Percentiles rank a stretch among this genome's conserved stretches.
Conservation (phyloP, 2,329 filamentous ascomycete genomes). For the Colletotrichum viniferum region DNA sequence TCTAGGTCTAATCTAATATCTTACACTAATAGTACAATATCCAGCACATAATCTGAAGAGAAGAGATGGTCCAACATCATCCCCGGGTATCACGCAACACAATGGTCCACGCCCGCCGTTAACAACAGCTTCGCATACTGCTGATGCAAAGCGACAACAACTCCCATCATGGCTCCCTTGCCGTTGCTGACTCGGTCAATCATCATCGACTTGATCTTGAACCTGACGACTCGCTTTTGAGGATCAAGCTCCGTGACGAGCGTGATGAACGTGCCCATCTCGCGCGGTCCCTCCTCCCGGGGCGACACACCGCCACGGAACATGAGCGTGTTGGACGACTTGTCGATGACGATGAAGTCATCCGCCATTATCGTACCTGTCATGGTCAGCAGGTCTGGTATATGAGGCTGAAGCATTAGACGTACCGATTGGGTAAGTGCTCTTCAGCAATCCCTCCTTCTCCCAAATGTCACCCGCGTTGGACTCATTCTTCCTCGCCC, state of each 20-base stretch:
- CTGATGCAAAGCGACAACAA: not conserved
- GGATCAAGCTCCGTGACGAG: not conserved
- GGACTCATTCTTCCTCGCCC: not conserved
- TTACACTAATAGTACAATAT: not conserved
- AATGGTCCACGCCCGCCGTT: constrained; percentile 4
- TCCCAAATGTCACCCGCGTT: constrained; percentile 8
- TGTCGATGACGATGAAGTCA: constrained; percentile 20
- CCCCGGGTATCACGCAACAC: not conserved
- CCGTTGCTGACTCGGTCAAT: not conserved
- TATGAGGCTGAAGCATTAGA: no score
- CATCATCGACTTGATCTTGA: constrained; percentile 4
- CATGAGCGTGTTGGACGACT: not conserved
- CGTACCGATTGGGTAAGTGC: not conserved
- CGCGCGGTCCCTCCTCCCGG: not conserved
- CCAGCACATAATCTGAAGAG: not conserved
- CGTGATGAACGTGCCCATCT: constrained; percentile 9
- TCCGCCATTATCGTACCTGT: constrained; percentile 14
- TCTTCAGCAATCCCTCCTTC: not conserved
- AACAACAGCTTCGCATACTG: constrained; percentile 3
- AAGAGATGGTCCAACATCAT: not conserved
- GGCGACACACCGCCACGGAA: constrained; percentile 12
- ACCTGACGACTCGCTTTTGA: not conserved
- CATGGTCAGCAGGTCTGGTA: not conserved
- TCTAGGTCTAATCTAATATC: not conserved
- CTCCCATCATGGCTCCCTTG: not conserved